A percentile compares a stretch with the other conserved stretches of the same genome.
phyloP scores from a whole-genome alignment of 2,329 filamentous ascomycete species.

The Bimuria novae-zelandiae region DNA sequence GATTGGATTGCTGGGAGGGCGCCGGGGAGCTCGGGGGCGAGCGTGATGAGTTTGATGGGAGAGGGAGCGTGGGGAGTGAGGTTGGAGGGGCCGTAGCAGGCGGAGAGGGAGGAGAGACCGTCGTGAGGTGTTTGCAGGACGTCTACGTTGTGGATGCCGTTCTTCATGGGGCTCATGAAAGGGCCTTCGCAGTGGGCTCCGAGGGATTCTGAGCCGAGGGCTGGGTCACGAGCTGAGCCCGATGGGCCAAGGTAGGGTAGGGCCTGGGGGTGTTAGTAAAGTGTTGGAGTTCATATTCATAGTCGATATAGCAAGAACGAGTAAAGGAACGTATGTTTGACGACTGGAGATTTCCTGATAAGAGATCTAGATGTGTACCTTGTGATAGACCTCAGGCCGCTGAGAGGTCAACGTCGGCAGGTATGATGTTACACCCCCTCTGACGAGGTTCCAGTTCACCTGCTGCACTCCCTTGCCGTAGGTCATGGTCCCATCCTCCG shows the following conservation, averaged over 20 bases:
- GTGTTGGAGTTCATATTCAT: background rate
- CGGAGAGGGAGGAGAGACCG: constrained; percentile 67
- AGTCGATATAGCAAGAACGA: too few relatives aligned
- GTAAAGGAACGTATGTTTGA: too few relatives aligned
- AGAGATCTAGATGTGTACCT: constrained; percentile 51
- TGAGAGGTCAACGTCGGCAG: constrained; percentile 85
- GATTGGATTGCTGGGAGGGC: constrained; percentile 71
- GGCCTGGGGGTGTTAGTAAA: constrained; percentile 49
- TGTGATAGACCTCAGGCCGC: constrained; percentile 77
- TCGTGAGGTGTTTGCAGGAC: constrained; percentile 68
- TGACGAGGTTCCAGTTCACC: constrained; percentile 72
- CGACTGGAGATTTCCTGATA: background rate
- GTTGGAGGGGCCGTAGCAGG: constrained; percentile 75
- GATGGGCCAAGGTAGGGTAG: constrained; percentile 79
- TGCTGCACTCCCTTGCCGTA: constrained; percentile 75
- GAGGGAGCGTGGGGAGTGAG: constrained; percentile 50
- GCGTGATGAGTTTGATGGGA: constrained; percentile 78
- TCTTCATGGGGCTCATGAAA: constrained; percentile 81
- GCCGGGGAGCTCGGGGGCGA: constrained; percentile 77
- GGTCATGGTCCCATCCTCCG: constrained; percentile 60
- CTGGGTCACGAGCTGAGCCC: constrained; percentile 61
- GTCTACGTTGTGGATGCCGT: constrained; percentile 79
- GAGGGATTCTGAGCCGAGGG: constrained; percentile 80
- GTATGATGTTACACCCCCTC: constrained; percentile 86
- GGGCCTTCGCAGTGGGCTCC: constrained; percentile 92